Conservation (phyloP, 805 yeast species). For the Lachancea waltii region DNA sequence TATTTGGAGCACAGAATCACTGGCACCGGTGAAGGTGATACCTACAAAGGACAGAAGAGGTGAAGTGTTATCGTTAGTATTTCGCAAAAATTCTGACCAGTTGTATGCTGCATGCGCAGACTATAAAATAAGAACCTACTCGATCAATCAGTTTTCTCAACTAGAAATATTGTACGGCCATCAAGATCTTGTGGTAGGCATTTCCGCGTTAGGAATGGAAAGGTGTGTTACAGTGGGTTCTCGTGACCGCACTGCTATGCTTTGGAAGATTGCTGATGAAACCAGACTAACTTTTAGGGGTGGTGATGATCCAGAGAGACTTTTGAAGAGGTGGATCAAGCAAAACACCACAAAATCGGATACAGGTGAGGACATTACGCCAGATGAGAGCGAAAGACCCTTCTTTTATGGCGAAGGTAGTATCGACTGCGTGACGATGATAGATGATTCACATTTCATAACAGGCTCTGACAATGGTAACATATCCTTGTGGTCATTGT, state of each 20-base stretch:
- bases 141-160: constrained; percentile 79
- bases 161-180: constrained; percentile 92
- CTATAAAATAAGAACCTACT: constrained; percentile 79
- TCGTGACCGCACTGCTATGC: constrained; percentile 89
- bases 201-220: constrained; percentile 75
- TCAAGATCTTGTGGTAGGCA: constrained; percentile 81
- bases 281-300: constrained; percentile 89
- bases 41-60: constrained; percentile 70
- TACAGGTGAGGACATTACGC: constrained; percentile 27
- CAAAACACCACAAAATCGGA: constrained; percentile 28
- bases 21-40: constrained; percentile 69
- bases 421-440: constrained; percentile 82
- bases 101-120: constrained; percentile 91
- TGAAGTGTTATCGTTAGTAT: constrained; percentile 62
- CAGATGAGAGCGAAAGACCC: constrained; percentile 30
- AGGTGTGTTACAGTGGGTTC: constrained; percentile 95
- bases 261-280: constrained; percentile 96
- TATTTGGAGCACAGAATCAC: constrained; percentile 78
- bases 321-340: constrained; percentile 33
- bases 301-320: constrained; percentile 55
- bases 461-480: constrained; percentile 96
- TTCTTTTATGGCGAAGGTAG: constrained; percentile 69
- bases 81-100: constrained; percentile 77
- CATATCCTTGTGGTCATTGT: constrained; percentile 80
- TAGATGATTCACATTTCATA: constrained; percentile 86